These are phyloP conservation scores for Fomitopsis betulina DNA, from an alignment of 1,284 basidiomycete species.

Conservation along the genomic window DNA sequence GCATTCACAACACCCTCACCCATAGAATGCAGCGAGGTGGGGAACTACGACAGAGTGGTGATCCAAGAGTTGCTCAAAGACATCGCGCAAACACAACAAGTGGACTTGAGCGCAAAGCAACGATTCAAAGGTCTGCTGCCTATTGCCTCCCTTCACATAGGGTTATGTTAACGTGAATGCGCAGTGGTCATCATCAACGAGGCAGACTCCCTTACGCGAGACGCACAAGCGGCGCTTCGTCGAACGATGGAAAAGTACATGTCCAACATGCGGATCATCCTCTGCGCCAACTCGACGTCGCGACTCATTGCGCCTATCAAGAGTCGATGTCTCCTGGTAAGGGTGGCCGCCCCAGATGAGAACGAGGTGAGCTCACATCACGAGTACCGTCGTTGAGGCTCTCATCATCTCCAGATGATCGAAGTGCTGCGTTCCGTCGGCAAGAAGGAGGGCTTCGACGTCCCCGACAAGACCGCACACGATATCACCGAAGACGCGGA, in stretches of 20 bases:
- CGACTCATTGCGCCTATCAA: conserved; percentile 97
- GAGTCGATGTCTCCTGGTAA: conserved; percentile 89
- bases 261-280: conserved; percentile 94
- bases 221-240: conserved; percentile 95
- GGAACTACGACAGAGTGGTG: conserved; percentile 92
- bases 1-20: no score
- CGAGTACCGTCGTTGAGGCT: background rate
- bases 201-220: conserved; percentile 90
- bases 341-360: conserved; percentile 84
- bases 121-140: conserved; percentile 84
- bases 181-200: conserved; percentile 98
- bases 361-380: conserved; percentile 58
- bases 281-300: conserved; percentile 97
- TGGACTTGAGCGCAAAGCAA: conserved; percentile 93
- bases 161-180: background rate
- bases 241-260: conserved; percentile 99
- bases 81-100: conserved; percentile 98
- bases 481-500: conserved; percentile 79
- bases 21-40: conserved; percentile 72
- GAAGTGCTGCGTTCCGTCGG: conserved; percentile 80
- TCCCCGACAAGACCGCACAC: conserved; percentile 69
- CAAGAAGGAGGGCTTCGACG: conserved; percentile 74
- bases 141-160: background rate
- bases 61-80: conserved; percentile 98
- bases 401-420: conserved; percentile 56